Evolutionary conservation across 192 early-diverging fungal species (phyloP).

Genomic region (Nowakowskiella sp.): DNA sequence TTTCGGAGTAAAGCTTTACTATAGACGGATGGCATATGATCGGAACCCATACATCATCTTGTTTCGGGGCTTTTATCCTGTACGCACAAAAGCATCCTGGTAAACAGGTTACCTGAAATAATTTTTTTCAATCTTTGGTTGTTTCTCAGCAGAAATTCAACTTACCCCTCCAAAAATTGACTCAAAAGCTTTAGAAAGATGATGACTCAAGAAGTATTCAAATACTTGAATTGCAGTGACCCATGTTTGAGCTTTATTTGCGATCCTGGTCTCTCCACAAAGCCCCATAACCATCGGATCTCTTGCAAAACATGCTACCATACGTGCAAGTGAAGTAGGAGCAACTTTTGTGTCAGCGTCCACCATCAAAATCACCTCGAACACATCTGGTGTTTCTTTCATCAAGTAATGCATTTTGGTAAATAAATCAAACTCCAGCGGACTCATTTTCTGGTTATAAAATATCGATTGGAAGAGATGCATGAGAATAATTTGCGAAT

Average conservation of each 20-base stretch:
- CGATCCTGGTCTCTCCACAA: slow-evolving; percentile 95
- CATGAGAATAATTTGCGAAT: slow-evolving; percentile 96
- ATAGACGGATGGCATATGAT: slow-evolving; percentile 75
- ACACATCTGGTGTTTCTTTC: slow-evolving; percentile 78
- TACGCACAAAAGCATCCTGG: too few species aligned
- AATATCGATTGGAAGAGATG: slow-evolving; percentile 75
- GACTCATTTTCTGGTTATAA: slow-evolving; percentile 79
- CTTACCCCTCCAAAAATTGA: slow-evolving; percentile 96
- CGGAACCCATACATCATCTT: slow-evolving; percentile 35
- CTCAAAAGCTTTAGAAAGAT: slow-evolving; percentile 94
- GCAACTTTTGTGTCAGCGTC: slow-evolving; percentile 85
- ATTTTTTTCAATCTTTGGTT: slow-evolving; percentile 26
- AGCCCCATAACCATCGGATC: slow-evolving; percentile 85
- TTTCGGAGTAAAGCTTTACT: slow-evolving; percentile 43
- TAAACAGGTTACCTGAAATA: slow-evolving; percentile 3
- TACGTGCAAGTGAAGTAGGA: slow-evolving; percentile 40
- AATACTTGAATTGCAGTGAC: slow-evolving; percentile 95
- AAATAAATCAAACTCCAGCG: slow-evolving; percentile 87
- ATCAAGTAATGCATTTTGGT: slow-evolving; percentile 76
- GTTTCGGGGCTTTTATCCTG: neutral
- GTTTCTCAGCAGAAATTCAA: slow-evolving; percentile 68
- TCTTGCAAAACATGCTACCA: slow-evolving; percentile 60
- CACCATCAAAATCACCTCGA: slow-evolving; percentile 57
- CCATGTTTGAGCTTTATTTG: slow-evolving; percentile 86
- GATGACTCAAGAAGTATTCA: slow-evolving; percentile 97